These are phyloP conservation scores for Calophaca sinica DNA, from an alignment of 306 rosid species.

Conservation along the genomic window DNA sequence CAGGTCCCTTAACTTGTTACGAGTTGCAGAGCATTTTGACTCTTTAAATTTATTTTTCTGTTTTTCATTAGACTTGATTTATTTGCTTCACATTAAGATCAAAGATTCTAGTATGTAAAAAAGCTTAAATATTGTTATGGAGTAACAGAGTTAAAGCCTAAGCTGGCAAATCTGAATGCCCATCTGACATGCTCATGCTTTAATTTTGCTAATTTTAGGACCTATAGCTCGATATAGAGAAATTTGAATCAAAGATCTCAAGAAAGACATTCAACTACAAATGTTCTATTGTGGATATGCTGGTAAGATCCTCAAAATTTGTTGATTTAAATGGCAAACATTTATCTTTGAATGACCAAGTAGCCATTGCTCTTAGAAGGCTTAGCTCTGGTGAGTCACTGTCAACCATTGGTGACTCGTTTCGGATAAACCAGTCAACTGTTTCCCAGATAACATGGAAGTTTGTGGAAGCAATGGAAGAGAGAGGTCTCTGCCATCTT, in stretches of 20 bases:
- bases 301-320: constrained; percentile 62
- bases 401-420: constrained; percentile 71
- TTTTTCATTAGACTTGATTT: too few species aligned
- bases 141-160: too few species aligned
- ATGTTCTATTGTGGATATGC: constrained; percentile 80
- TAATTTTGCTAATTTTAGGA: constrained; percentile 59
- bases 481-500: constrained; percentile 79
- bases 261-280: constrained; percentile 84
- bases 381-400: constrained; percentile 90
- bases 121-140: too few species aligned
- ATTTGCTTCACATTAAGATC: too few species aligned
- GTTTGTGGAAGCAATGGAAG: constrained; percentile 93
- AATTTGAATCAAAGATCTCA: constrained; percentile 78
- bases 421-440: constrained; percentile 74
- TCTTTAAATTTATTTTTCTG: too few species aligned
- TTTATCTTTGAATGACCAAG: constrained; percentile 79
- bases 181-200: constrained; percentile 28
- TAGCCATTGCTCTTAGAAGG: constrained; percentile 88
- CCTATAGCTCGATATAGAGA: constrained; percentile 62
- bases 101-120: too few species aligned
- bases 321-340: constrained; percentile 59
- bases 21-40: too few species aligned
- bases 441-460: constrained; percentile 92
- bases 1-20: too few species aligned
- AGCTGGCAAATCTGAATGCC: constrained; percentile 1